Conservation (phyloP, 805 yeast genomes). For the Saccharomycopsis sp. region DNA sequence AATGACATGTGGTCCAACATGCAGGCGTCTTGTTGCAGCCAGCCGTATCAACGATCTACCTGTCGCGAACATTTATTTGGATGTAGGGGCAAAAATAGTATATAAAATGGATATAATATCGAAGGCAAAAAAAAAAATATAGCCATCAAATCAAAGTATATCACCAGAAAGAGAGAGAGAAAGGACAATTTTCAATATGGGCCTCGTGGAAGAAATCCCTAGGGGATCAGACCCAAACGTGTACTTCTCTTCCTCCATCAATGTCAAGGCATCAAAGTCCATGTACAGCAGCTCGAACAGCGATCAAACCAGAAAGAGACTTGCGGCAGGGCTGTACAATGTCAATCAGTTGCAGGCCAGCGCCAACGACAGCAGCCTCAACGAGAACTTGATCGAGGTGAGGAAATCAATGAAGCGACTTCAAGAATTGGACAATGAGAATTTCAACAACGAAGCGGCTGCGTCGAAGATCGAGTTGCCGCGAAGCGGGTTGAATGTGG, state of each 20-base stretch:
- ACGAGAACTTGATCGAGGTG: constrained; percentile 16
- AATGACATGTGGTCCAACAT: too few species aligned
- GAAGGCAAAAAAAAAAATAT: background rate
- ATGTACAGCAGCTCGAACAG: constrained; percentile 19
- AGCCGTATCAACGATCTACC: too few species aligned
- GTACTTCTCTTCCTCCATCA: constrained; percentile 20
- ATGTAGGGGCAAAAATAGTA: background rate
- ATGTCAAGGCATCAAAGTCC: constrained; percentile 19
- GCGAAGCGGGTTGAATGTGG: constrained; percentile 15
- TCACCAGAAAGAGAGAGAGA: background rate
- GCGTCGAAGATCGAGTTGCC: constrained; percentile 17
- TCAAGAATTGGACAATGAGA: constrained; percentile 20
- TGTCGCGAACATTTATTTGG: too few species aligned
- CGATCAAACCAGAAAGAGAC: constrained; percentile 17
- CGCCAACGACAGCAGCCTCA: constrained; percentile 14
- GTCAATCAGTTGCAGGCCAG: constrained; percentile 18
- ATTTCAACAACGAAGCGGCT: constrained; percentile 13
- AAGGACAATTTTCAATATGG: constrained; percentile 6
- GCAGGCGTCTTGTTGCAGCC: too few species aligned
- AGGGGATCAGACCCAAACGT: constrained; percentile 20
- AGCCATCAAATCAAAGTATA: background rate
- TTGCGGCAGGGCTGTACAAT: constrained; percentile 21
- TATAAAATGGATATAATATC: background rate
- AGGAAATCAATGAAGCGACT: constrained; percentile 17
- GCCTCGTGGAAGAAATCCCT: constrained; percentile 19